Base-by-base conservation (phyloP, 257 asterid species). In the Dorcoceras hygrometricum region DNA sequence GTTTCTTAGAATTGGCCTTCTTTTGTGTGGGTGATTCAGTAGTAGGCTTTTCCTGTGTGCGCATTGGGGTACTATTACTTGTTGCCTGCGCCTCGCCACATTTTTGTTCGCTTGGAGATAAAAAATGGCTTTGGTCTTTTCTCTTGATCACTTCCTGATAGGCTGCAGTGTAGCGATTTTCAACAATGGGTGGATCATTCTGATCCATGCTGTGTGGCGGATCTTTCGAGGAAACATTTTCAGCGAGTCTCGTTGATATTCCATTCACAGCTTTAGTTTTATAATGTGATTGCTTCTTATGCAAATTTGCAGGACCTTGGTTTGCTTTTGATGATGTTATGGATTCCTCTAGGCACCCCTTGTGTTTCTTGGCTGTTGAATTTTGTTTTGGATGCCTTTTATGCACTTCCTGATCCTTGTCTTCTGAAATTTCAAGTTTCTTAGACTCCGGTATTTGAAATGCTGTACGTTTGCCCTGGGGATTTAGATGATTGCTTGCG, bases 311-410 rank as follows among this genome's bases (percentile, higher is more conserved):
- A 60, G 70, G 32, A 23, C 63, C 63, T 36, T 54, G 81, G 73
- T 69, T 87, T 58, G 77, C 18, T 69, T 78, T 82, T 55, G 89
- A 64, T 71, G 78, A 70, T 46, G 73, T 55, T 26, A 28, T 62
- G 73, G 76, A 28, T 72, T 83, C 87, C 65, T 59, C 72, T 67
- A 67, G 80, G 19, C 67, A 73, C 11, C 64, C 79, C 76, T 81
- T 83, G 2, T 57, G 73, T 74, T 72, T 73, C 34, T 78, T 78
- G 39, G 76, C 68, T 56, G 43, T 73, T 76, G 69, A 12, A 66
- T 71, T 83, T 71, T 76, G 85, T 72, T 78, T 81, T 57, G 66
- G 84, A 63, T 80, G 77, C 57, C 67, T 75, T 51, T 73, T 79
- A 66, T 75, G 80, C 60, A 59, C 85, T 60, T 71, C 80, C 25